These are phyloP conservation scores for Emmonsiellopsis sp. DNA, from an alignment of 2,329 filamentous ascomycete species.

Conservation along the genomic window DNA sequence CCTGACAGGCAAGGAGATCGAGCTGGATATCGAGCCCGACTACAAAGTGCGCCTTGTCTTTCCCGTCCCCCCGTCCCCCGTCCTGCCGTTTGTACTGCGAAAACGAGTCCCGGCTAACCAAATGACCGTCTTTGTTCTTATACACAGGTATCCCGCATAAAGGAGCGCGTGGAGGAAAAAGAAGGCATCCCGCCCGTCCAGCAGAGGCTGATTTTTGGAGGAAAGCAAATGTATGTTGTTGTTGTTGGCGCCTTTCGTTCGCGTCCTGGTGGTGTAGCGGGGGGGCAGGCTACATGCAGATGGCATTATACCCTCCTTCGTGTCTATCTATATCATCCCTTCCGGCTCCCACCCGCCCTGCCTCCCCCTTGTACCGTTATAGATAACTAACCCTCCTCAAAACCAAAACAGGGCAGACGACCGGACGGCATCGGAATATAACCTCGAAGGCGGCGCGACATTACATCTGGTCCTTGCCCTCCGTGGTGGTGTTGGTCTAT, in stretches of 20 bases:
- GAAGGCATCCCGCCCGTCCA: conserved; percentile 96
- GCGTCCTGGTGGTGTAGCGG: too few species aligned
- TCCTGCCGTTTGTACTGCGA: background rate
- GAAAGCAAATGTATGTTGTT: conserved; percentile 81
- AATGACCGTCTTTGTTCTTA: background rate
- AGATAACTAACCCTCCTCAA: background rate
- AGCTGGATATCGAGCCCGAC: conserved; percentile 89
- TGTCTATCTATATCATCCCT: background rate
- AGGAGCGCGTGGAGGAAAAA: conserved; percentile 98
- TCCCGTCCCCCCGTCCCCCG: background rate
- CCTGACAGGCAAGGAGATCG: conserved; percentile 96
- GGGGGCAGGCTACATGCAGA: too few species aligned
- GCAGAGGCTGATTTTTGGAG: conserved; percentile 90
- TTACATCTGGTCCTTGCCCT: conserved; percentile 93
- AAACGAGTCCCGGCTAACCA: background rate
- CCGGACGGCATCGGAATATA: conserved; percentile 84
- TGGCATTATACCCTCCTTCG: too few species aligned
- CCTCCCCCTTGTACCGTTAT: background rate
- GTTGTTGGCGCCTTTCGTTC: too few species aligned
- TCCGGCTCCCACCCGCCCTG: background rate
- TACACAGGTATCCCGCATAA: conserved; percentile 81
- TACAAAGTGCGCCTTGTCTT: conserved; percentile 60
- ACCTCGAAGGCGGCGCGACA: conserved; percentile 83
- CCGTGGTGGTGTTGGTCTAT: conserved; percentile 54
- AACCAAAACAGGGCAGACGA: conserved; percentile 69